Percentiles rank a stretch among this genome's conserved stretches.
These are phyloP conservation scores for Blastosporella zonata DNA, from an alignment of 1,284 basidiomycete species.

Conservation along the genomic window DNA sequence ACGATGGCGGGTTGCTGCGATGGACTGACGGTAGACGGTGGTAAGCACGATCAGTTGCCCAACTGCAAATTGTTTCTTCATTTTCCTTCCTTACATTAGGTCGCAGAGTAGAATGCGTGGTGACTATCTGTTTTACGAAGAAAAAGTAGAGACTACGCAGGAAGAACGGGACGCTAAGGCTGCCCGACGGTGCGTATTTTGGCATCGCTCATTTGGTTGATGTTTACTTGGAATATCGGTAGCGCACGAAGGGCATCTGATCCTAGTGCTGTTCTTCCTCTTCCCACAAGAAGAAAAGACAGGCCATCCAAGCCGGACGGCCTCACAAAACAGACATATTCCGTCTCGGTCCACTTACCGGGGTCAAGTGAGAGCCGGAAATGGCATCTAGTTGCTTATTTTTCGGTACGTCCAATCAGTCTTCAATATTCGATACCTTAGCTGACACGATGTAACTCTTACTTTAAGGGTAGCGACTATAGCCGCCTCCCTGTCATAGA, in stretches of 20 bases:
- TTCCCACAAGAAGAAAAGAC: constrained; percentile 64
- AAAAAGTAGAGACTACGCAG: constrained; percentile 72
- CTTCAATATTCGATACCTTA: constrained; percentile 8
- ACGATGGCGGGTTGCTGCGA: constrained; percentile 69
- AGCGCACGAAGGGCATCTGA: constrained; percentile 64
- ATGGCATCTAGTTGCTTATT: constrained; percentile 80
- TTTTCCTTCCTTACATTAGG: constrained; percentile 36
- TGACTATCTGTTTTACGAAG: constrained; percentile 76
- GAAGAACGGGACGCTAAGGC: constrained; percentile 75
- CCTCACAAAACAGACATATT: constrained; percentile 78
- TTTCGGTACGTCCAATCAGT: constrained; percentile 47
- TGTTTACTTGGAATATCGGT: not conserved
- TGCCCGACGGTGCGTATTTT: constrained; percentile 51
- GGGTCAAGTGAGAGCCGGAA: constrained; percentile 56
- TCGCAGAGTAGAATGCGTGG: constrained; percentile 80
- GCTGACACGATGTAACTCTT: constrained; percentile 10
- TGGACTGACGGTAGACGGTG: constrained; percentile 79
- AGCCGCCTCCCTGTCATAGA: constrained; percentile 63
- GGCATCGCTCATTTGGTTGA: not conserved
- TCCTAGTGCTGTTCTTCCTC: constrained; percentile 51
- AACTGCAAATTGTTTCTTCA: not conserved
- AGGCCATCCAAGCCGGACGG: constrained; percentile 71
- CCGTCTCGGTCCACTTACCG: constrained; percentile 62
- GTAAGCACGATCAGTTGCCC: constrained; percentile 31
- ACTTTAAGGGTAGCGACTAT: constrained; percentile 60